A percentile compares a stretch with the other conserved stretches of the same genome.
phyloP scores from a whole-genome alignment of 805 yeast species.

The Candida pseudofarinosa region DNA sequence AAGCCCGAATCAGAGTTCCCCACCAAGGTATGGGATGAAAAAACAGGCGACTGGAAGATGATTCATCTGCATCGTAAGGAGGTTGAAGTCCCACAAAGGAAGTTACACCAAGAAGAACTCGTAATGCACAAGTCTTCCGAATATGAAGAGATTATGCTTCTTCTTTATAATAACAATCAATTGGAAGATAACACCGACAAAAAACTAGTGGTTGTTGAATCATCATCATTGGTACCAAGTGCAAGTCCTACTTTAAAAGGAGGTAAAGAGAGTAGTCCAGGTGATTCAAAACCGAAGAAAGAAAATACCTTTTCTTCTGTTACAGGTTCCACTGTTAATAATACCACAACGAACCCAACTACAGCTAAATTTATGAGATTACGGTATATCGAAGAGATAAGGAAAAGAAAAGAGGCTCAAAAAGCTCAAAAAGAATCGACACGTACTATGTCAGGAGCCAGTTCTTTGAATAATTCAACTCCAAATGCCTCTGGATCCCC shows the following conservation, averaged over 20 bases:
- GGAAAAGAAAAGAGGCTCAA: slow-evolving; percentile 55
- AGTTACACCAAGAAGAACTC: slow-evolving; percentile 40
- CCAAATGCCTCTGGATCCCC: neutral
- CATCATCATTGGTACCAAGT: slow-evolving; percentile 18
- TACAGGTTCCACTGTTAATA: slow-evolving; percentile 7
- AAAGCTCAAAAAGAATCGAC: slow-evolving; percentile 39
- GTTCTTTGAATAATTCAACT: neutral
- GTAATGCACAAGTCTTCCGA: slow-evolving; percentile 66
- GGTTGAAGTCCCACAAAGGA: slow-evolving; percentile 26
- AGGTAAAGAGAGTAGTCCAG: slow-evolving; percentile 20
- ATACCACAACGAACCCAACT: slow-evolving; percentile 20
- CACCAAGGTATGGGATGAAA: slow-evolving; percentile 38
- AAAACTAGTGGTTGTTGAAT: slow-evolving; percentile 36
- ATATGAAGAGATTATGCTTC: slow-evolving; percentile 83
- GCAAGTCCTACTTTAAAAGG: slow-evolving; percentile 14
- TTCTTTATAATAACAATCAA: slow-evolving; percentile 36
- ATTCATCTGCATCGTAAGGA: slow-evolving; percentile 30
- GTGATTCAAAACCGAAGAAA: slow-evolving; percentile 24
- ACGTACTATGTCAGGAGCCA: slow-evolving; percentile 31
- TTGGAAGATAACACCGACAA: slow-evolving; percentile 36
- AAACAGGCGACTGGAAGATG: slow-evolving; percentile 27
- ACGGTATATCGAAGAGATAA: slow-evolving; percentile 82
- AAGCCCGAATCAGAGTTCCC: slow-evolving; percentile 49
- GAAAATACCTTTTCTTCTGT: slow-evolving; percentile 1
- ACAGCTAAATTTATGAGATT: slow-evolving; percentile 77